A percentile compares a stretch with the other conserved stretches of the same genome.
Evolutionary conservation across 768 basidiomycete species (phyloP).

Genomic region (Suillus alpinus): DNA sequence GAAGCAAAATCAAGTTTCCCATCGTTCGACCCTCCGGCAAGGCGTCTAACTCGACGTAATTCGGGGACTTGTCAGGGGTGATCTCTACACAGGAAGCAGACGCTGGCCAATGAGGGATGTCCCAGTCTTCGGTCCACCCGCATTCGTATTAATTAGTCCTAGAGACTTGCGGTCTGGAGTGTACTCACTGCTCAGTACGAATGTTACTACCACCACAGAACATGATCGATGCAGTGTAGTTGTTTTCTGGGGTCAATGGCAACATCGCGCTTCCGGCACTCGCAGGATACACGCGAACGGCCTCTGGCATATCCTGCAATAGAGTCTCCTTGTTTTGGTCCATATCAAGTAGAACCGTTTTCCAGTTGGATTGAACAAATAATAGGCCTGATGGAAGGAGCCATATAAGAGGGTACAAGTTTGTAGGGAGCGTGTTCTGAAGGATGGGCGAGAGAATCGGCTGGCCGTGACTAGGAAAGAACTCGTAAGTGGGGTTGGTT

Average conservation of each 20-base stretch:
- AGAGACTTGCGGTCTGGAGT: conserved; percentile 10
- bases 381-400: conserved; percentile 65
- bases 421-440: conserved; percentile 65
- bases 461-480: conserved; percentile 63
- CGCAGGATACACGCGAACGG: conserved; percentile 77
- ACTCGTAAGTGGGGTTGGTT: conserved; percentile 80
- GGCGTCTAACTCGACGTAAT: conserved; percentile 61
- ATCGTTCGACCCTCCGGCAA: conserved; percentile 68
- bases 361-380: conserved; percentile 64
- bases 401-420: conserved; percentile 77
- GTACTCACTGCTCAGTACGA: conserved; percentile 41
- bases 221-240: conserved; percentile 77
- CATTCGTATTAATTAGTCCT: neutral
- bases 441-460: conserved; percentile 63
- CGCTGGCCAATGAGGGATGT: conserved; percentile 52
- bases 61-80: conserved; percentile 61
- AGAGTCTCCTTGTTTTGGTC: conserved; percentile 53
- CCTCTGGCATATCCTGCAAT: conserved; percentile 64
- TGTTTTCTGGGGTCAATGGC: conserved; percentile 79
- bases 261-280: conserved; percentile 78
- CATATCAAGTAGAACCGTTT: conserved; percentile 64
- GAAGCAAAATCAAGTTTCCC: conserved; percentile 70
- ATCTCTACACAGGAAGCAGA: conserved; percentile 78
- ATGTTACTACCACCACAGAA: conserved; percentile 84
- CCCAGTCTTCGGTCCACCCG: conserved; percentile 53